Base-by-base conservation (phyloP, 257 asterid species). In the Eucommia ulmoides region DNA sequence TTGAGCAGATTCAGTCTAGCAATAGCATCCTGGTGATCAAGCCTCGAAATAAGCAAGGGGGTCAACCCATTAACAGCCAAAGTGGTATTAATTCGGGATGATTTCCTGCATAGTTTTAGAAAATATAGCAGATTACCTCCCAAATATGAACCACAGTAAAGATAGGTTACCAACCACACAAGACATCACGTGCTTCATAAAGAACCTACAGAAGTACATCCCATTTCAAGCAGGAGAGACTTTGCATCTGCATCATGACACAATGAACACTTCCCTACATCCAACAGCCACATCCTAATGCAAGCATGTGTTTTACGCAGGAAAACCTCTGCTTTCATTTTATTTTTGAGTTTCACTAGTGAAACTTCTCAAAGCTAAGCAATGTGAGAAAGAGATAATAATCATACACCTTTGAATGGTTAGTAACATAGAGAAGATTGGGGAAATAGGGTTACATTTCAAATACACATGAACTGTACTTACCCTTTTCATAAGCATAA, bases 41-140 rank as follows among this genome's bases (percentile, higher is more conserved):
- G 89, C 59, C 95, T 77, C 18, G 80, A 79, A 38, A 91, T 80
- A 50, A 91, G 81, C 67, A 86, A 71, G 14, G 94, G 94, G 7
- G 99, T 86, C 80, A 91, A 76, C 29, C 99, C 99, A 68, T 81
- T 91, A 51, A 86, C 93, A 41, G 99, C 97, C 49, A 91, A 77
- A 44, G 95, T 86, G 19, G 96, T 86, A 69, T 91, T 91, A 57
- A 91, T 79, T 55, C 94, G 88, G 60, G 95, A 75, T 53, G 99
- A 91, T 86, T 81, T 91, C 82, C 98, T 91, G 88, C 77, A 69
- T 65, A 68, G 24, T n/a, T n/a, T n/a, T 57, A 51, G 41, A 41
- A 54, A 14, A 47, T 45, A 49, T 22, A 4, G 33, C n/a, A 10
- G 11, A 35, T 11, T 10, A 35, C n/a, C 44, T 35, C 0, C 11